Base-by-base conservation (phyloP, 1,284 basidiomycete species). In the Trichosporon coremiiforme region DNA sequence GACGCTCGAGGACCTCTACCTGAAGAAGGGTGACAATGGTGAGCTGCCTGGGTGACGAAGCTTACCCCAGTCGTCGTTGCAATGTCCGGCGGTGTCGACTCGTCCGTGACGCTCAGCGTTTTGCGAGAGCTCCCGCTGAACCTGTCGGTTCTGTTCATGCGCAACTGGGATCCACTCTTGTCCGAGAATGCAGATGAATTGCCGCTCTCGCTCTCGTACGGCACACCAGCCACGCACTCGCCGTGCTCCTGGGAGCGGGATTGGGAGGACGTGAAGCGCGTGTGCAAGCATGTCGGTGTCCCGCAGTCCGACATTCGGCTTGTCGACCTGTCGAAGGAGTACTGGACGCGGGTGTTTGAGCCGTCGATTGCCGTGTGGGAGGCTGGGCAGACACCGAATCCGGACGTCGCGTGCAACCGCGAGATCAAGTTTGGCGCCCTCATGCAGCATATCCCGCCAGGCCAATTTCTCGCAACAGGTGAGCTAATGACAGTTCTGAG, bases 1-100 rank as follows among this genome's bases (percentile, higher is more conserved):
- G 4, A 73, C 70, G 0, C 70, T 79, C 45, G 69, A 74, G 2
- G 75, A 79, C 47, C 67, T 76, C 15, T 77, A 75, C 9, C 63
- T 80, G 20, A 84, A 73, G 68, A 86, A 84, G 74, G 89, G 88
- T 1, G 88, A 89, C 75, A 85, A 85, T 83, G 88, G 89, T 88
- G 73, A 55, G 74, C 50, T 38, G 10, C 64, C 25, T 13, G 10
- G 8, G 55, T n/a, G 8, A 8, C 15, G 17, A 7, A 15, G 36
- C 67, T 69, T n/a, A 69, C 64, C 7, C 22, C 76, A 94, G 93
- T 98, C 63, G 88, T 93, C 0, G 88, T 97, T 2, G 94, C 92
- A 35, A 94, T 98, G 91, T 97, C 94, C 0, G 96, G 96, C 45
- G 96, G 96, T 0, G 95, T 98, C 4, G 95, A 98, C 82, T 97